These are phyloP conservation scores for Penicillium sp. DNA, from an alignment of 2,329 filamentous ascomycete genomes.

Conservation along the genomic window DNA sequence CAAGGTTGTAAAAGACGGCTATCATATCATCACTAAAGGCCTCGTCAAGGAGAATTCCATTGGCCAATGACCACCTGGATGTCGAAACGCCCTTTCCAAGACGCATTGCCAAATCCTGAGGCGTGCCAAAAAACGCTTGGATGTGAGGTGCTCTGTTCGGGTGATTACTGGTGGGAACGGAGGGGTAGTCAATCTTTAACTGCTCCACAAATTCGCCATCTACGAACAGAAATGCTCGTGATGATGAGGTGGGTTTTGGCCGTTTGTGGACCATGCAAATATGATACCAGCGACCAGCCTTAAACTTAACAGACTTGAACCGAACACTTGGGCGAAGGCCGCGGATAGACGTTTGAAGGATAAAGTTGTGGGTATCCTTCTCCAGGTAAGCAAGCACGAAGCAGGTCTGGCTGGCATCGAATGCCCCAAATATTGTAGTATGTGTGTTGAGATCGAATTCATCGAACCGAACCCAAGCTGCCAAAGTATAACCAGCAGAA, in stretches of 20 bases:
- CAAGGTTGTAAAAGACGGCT: conserved; percentile 85
- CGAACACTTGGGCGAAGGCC: conserved; percentile 84
- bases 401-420: conserved; percentile 86
- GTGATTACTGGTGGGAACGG: conserved; percentile 64
- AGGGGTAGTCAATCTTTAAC: conserved; percentile 82
- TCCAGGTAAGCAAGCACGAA: conserved; percentile 94
- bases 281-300: conserved; percentile 84
- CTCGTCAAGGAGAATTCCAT: conserved; percentile 85
- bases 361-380: conserved; percentile 88
- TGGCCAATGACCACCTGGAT: conserved; percentile 86
- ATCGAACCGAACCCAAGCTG: conserved; percentile 86
- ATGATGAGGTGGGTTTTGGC: conserved; percentile 70
- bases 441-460: conserved; percentile 80
- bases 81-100: conserved; percentile 70
- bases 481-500: conserved; percentile 81
- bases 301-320: conserved; percentile 81
- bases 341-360: conserved; percentile 90
- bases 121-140: conserved; percentile 91
- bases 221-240: conserved; percentile 84
- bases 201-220: conserved; percentile 94
- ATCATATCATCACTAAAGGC: conserved; percentile 86
- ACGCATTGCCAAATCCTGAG: conserved; percentile 76
- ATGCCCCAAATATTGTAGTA: conserved; percentile 94
- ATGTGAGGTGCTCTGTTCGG: conserved; percentile 59
- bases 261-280: conserved; percentile 82